phyloP scores from a whole-genome alignment of 2,329 filamentous ascomycete species.

The Acrodontium crateriforme region DNA sequence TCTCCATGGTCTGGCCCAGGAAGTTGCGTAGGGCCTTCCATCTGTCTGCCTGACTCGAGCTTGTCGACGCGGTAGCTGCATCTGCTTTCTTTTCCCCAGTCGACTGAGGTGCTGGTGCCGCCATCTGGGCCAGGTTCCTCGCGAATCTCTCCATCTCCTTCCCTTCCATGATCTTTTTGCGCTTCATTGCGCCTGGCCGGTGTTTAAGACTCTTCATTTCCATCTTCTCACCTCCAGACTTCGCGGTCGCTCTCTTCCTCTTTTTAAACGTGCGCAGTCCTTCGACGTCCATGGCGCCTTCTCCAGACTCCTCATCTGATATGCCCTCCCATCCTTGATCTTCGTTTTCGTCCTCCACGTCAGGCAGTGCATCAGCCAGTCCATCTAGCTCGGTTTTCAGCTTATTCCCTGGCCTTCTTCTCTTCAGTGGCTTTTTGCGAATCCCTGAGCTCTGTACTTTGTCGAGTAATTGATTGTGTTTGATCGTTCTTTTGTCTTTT shows the following conservation, averaged over 20 bases:
- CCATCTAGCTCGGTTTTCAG: conserved; percentile 61
- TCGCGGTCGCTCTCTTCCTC: conserved; percentile 8
- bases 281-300: conserved; percentile 6
- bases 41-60: conserved; percentile 38
- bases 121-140: conserved; percentile 64
- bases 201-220: conserved; percentile 61
- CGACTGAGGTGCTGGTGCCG: background rate
- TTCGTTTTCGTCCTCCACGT: conserved; percentile 33
- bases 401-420: conserved; percentile 60
- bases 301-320: conserved; percentile 13
- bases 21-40: conserved; percentile 76
- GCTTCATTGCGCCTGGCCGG: conserved; percentile 66
- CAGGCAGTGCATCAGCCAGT: conserved; percentile 68
- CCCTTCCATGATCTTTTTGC: conserved; percentile 65
- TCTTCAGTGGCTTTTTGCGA: conserved; percentile 37
- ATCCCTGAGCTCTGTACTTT: conserved; percentile 44
- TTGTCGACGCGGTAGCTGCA: background rate
- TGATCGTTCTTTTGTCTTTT: conserved; percentile 69
- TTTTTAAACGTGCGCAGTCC: conserved; percentile 10
- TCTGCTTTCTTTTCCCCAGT: conserved; percentile 9
- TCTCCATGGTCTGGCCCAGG: conserved; percentile 79
- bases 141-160: conserved; percentile 75
- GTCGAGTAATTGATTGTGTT: conserved; percentile 60
- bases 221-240: conserved; percentile 49
- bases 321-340: conserved; percentile 28